Evolutionary conservation across 2,329 filamentous ascomycete genomes (phyloP).

Genomic region (Colletotrichum ledebouriae): DNA sequence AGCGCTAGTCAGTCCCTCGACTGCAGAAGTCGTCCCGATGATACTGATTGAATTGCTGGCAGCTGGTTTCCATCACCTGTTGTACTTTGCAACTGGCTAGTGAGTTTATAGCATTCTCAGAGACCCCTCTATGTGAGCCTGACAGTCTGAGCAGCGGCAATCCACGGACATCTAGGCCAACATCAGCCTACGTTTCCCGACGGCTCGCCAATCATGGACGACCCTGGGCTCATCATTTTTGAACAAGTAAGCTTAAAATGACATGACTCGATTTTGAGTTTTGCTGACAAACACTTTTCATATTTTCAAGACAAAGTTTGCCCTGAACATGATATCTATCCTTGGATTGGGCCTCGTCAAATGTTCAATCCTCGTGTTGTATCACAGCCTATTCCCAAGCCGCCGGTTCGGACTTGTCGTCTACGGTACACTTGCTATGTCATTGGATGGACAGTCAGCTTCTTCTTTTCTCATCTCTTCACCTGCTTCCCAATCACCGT

Average conservation of each 20-base stretch:
- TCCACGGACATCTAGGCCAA: slow-evolving; percentile 34
- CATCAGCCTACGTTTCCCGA: slow-evolving; percentile 39
- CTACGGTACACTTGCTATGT: slow-evolving; percentile 47
- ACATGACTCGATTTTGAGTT: not conserved
- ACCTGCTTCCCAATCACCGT: slow-evolving; percentile 46
- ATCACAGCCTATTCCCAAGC: slow-evolving; percentile 50
- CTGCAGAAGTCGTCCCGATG: no score
- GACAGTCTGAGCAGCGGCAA: slow-evolving; percentile 18
- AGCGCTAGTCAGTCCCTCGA: slow-evolving; percentile 25
- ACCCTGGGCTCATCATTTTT: slow-evolving; percentile 39
- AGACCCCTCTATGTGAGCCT: not conserved
- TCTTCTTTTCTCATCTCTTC: slow-evolving; percentile 48
- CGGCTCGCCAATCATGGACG: slow-evolving; percentile 37
- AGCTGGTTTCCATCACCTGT: slow-evolving; percentile 33
- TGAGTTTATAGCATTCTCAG: not conserved
- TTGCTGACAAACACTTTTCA: slow-evolving; percentile 4
- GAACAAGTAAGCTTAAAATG: slow-evolving; percentile 15
- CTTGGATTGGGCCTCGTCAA: slow-evolving; percentile 51
- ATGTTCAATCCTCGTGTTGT: slow-evolving; percentile 51
- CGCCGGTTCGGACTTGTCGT: slow-evolving; percentile 47
- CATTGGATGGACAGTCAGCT: slow-evolving; percentile 45
- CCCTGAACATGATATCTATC: slow-evolving; percentile 47
- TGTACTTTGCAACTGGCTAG: slow-evolving; percentile 36
- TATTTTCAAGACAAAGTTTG: slow-evolving; percentile 30
- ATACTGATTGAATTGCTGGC: not conserved